Percentiles rank a stretch among this genome's conserved stretches.
phyloP scores from a whole-genome alignment of 371 early-diverging fungal genomes.

The Basidiobolus heterosporus region DNA sequence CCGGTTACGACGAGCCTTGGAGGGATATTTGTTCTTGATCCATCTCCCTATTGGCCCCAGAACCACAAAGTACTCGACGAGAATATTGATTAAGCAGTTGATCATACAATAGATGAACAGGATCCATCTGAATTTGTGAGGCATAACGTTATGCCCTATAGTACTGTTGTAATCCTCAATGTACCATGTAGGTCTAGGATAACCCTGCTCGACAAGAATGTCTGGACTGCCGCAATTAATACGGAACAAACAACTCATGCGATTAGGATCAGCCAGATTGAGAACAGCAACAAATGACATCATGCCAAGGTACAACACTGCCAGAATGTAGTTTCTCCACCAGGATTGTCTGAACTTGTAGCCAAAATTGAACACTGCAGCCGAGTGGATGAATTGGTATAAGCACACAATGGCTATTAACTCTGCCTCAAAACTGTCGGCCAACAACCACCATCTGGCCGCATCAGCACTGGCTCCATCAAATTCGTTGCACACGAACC shows the following conservation, averaged over 20 bases:
- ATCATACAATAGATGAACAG: conserved; percentile 24
- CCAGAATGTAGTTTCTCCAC: conserved; percentile 35
- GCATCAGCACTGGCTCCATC: conserved; percentile 39
- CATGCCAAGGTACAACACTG: conserved; percentile 30
- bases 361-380: conserved; percentile 49
- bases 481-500: conserved; percentile 56
- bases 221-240: conserved; percentile 48
- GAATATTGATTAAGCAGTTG: conserved; percentile 12
- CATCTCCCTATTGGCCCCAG: conserved; percentile 15
- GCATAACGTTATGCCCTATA: conserved; percentile 52
- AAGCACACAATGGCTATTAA: conserved; percentile 30
- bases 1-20: not conserved
- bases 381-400: conserved; percentile 46
- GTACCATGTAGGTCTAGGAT: conserved; percentile 16
- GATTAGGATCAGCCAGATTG: conserved; percentile 45
- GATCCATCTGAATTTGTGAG: conserved; percentile 30
- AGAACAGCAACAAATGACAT: conserved; percentile 31
- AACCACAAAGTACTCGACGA: conserved; percentile 16
- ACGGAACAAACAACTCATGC: conserved; percentile 46
- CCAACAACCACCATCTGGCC: conserved; percentile 56
- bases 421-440: conserved; percentile 55
- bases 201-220: conserved; percentile 22
- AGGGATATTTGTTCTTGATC: not conserved
- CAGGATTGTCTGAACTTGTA: conserved; percentile 35
- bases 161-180: conserved; percentile 37